Percentiles rank a stretch among this genome's conserved stretches.
These are phyloP conservation scores for Monilinia vaccinii-corymbosi DNA, from an alignment of 2,329 filamentous ascomycete species.

Conservation along the genomic window DNA sequence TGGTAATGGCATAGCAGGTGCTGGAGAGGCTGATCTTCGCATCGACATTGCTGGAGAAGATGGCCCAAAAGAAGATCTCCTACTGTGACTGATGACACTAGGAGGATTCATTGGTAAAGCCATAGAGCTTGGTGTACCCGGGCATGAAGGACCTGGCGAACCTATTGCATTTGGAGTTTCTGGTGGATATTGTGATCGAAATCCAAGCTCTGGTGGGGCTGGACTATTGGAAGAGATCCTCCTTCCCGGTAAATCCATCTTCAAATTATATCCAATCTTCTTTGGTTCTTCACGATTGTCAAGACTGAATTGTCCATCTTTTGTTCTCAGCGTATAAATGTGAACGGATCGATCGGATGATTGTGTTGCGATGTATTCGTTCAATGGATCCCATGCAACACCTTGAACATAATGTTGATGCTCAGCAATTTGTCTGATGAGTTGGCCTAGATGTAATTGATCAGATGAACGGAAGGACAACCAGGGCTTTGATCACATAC, in stretches of 20 bases:
- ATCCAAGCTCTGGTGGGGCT: conserved; percentile 72
- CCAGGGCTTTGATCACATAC: conserved; percentile 37
- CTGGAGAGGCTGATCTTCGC: conserved; percentile 82
- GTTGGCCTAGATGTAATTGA: conserved; percentile 35
- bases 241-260: conserved; percentile 85
- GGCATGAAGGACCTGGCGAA: conserved; percentile 83
- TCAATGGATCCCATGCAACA: conserved; percentile 95
- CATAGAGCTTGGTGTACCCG: conserved; percentile 84
- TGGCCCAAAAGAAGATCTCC: conserved; percentile 84
- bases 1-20: conserved; percentile 85
- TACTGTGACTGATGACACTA: conserved; percentile 76
- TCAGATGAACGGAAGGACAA: neutral
- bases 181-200: conserved; percentile 54
- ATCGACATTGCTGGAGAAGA: conserved; percentile 53
- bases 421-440: conserved; percentile 89
- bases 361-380: conserved; percentile 96
- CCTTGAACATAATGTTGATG: conserved; percentile 98
- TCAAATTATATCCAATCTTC: conserved; percentile 66
- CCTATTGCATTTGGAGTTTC: conserved; percentile 50
- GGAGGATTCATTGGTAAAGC: conserved; percentile 95
- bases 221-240: conserved; percentile 88
- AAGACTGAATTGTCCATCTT: conserved; percentile 89
- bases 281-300: conserved; percentile 54
- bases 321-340: conserved; percentile 92
- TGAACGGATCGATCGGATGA: conserved; percentile 97